phyloP scores from a whole-genome alignment of 2,329 filamentous ascomycete genomes.

The Botrytis fragariae region DNA sequence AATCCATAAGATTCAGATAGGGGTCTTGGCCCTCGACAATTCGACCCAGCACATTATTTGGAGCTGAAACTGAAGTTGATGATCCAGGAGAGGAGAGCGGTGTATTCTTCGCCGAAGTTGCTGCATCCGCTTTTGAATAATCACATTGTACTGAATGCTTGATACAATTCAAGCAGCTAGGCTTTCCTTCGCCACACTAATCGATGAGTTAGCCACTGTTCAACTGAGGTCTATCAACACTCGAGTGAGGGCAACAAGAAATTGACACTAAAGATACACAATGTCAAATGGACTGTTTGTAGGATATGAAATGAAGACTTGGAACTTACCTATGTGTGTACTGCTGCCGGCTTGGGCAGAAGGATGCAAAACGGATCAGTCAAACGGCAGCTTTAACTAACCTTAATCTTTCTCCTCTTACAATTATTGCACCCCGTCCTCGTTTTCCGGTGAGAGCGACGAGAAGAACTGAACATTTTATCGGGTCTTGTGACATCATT shows the following conservation, averaged over 20 bases:
- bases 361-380: too few relatives aligned
- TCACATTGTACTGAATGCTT: slow-evolving; percentile 21
- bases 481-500: neutral
- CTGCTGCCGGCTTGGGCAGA: neutral
- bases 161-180: slow-evolving; percentile 23
- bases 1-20: slow-evolving; percentile 35
- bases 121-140: slow-evolving; percentile 2
- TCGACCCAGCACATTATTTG: neutral
- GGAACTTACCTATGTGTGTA: neutral
- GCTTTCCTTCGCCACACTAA: slow-evolving; percentile 25
- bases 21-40: neutral
- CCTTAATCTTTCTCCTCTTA: slow-evolving; percentile 18
- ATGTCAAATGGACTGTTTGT: neutral
- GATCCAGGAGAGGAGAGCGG: neutral
- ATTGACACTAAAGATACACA: neutral
- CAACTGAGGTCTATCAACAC: neutral
- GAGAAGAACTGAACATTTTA: slow-evolving; percentile 11
- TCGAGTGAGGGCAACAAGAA: neutral
- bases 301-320: neutral
- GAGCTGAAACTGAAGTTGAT: neutral
- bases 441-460: slow-evolving; percentile 14
- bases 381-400: neutral
- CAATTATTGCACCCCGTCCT: slow-evolving; percentile 16
- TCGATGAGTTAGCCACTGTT: slow-evolving; percentile 20
- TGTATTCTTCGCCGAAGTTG: neutral